A percentile compares a stretch with the other conserved stretches of the same genome.
These are phyloP conservation scores for Sodiomyces alkalinus DNA, from an alignment of 2,329 filamentous ascomycete species.

Conservation along the genomic window DNA sequence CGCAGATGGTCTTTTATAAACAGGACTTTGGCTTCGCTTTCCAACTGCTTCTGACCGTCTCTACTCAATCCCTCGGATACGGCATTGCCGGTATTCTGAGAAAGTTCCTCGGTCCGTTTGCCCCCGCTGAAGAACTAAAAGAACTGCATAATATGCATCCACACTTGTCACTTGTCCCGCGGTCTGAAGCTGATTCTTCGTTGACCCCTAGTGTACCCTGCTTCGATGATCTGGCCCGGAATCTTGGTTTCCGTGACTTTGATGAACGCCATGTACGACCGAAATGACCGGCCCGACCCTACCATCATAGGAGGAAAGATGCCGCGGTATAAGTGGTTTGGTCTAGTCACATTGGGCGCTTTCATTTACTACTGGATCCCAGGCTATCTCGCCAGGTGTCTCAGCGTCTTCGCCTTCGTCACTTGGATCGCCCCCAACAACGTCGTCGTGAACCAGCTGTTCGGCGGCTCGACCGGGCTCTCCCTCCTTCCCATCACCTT, in stretches of 20 bases:
- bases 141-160: no score
- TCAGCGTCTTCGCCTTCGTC: constrained; percentile 55
- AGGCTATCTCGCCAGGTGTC: constrained; percentile 51
- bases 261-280: constrained; percentile 60
- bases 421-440: constrained; percentile 61
- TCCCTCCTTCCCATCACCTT: constrained; percentile 59
- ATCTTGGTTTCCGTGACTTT: constrained; percentile 51
- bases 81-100: constrained; percentile 54
- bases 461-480: constrained; percentile 52
- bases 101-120: constrained; percentile 38
- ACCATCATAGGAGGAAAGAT: constrained; percentile 47
- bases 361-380: constrained; percentile 58
- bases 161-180: no score
- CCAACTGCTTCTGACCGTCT: constrained; percentile 50
- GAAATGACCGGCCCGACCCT: constrained; percentile 30
- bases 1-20: constrained; percentile 57
- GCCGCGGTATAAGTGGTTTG: constrained; percentile 51
- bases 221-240: constrained; percentile 61
- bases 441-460: constrained; percentile 54
- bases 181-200: no score
- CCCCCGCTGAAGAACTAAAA: background rate
- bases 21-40: constrained; percentile 52
- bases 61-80: constrained; percentile 55
- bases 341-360: constrained; percentile 36
- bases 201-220: constrained; percentile 38